Percentiles rank a stretch among this genome's conserved stretches.
phyloP scores from a whole-genome alignment of 75 land plant genomes.

The Pinus albicaulis region DNA sequence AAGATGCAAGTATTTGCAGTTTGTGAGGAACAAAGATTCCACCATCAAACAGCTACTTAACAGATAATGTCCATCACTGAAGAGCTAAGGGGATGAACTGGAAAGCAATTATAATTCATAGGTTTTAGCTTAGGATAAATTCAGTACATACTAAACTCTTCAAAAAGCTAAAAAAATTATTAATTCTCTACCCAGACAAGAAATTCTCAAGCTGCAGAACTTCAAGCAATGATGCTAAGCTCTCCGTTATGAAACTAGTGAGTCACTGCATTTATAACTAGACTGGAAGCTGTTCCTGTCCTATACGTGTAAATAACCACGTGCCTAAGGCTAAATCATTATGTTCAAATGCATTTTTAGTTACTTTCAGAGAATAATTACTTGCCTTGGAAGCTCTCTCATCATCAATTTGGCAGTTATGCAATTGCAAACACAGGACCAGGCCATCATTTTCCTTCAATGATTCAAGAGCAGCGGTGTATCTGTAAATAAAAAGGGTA shows the following conservation, averaged over 20 bases:
- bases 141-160: neutral
- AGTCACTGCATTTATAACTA: neutral
- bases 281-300: neutral
- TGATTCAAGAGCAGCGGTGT: slow-evolving; percentile 25
- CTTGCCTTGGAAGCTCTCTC: slow-evolving; percentile 25
- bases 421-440: slow-evolving; percentile 29
- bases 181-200: neutral
- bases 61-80: neutral
- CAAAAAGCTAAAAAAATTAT: neutral
- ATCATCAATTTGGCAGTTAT: slow-evolving; percentile 28
- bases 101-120: neutral
- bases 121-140: neutral
- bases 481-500: slow-evolving; percentile 13
- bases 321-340: neutral
- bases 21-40: neutral
- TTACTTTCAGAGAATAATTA: neutral
- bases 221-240: neutral
- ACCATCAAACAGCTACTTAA: neutral
- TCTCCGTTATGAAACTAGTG: neutral
- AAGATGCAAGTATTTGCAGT: neutral
- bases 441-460: slow-evolving; percentile 24
- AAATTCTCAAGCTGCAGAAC: neutral
- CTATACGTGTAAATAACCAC: neutral
- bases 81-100: neutral
- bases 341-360: neutral